These are phyloP conservation scores for Lyophyllum shimeji DNA, from an alignment of 768 basidiomycete genomes.

Conservation along the genomic window DNA sequence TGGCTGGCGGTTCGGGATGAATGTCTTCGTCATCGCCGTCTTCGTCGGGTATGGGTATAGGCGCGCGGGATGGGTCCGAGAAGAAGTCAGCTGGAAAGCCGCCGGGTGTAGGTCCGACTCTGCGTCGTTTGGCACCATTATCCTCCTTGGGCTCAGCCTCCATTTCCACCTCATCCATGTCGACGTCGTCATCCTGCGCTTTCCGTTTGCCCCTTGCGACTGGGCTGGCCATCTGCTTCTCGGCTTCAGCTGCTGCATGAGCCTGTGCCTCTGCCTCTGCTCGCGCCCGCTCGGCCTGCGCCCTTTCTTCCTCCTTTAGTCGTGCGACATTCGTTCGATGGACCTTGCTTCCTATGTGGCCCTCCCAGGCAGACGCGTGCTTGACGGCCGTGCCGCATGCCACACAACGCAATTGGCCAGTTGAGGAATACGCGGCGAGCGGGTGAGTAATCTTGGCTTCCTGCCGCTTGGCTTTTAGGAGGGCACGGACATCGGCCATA, in stretches of 20 bases:
- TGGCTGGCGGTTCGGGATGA: constrained; percentile 20
- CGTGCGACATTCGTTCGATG: constrained; percentile 69
- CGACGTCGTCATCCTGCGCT: constrained; percentile 11
- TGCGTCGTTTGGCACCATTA: constrained; percentile 15
- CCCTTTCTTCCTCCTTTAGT: constrained; percentile 54
- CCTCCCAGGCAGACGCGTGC: constrained; percentile 83
- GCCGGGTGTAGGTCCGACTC: constrained; percentile 13
- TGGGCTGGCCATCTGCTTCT: constrained; percentile 7
- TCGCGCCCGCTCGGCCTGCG: constrained; percentile 31
- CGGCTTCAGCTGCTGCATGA: constrained; percentile 23
- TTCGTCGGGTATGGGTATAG: constrained; percentile 29
- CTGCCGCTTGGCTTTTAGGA: constrained; percentile 82
- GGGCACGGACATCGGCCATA: constrained; percentile 81
- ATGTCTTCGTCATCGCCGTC: constrained; percentile 42
- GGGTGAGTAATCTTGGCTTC: constrained; percentile 74
- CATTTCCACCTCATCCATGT: constrained; percentile 8
- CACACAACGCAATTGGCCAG: constrained; percentile 68
- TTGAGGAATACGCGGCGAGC: constrained; percentile 63
- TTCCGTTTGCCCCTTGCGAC: constrained; percentile 29
- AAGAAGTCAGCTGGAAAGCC: constrained; percentile 74
- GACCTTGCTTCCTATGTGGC: constrained; percentile 78
- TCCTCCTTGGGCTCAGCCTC: constrained; percentile 26
- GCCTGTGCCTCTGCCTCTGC: constrained; percentile 27
- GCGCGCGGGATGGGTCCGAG: constrained; percentile 67
- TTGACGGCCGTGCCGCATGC: constrained; percentile 67